Conservation (phyloP, 2,329 filamentous ascomycete species). For the Rhynchosporium agropyri region DNA sequence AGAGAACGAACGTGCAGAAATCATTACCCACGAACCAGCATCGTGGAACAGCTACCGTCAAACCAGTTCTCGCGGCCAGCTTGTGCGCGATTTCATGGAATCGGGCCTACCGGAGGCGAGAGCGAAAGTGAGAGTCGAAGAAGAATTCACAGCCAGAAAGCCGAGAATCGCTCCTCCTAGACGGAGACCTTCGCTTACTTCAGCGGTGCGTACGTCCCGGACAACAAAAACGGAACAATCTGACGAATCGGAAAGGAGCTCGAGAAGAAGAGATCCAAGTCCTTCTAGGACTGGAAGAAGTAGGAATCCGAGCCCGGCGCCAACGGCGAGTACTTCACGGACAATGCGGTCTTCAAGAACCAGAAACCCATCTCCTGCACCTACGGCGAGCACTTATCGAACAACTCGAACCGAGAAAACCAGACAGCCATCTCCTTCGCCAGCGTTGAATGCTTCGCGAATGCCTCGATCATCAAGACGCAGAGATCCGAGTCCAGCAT, state of each 20-base stretch:
- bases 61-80: neutral
- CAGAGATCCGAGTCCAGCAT: neutral
- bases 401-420: neutral
- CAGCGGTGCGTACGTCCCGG: neutral
- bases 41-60: neutral
- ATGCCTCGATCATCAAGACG: neutral
- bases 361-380: neutral
- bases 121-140: neutral
- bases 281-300: neutral
- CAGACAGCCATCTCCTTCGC: neutral
- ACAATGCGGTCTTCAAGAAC: neutral
- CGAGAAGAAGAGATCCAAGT: neutral
- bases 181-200: neutral
- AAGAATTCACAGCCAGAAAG: neutral
- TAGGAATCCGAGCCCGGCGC: neutral
- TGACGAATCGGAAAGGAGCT: neutral
- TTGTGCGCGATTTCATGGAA: conserved; percentile 1
- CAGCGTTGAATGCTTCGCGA: neutral
- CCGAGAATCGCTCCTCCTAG: neutral
- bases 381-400: neutral
- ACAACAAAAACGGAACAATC: neutral
- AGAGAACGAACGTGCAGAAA: neutral
- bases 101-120: conserved; percentile 23
- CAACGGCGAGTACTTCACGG: neutral
- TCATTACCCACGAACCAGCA: conserved; percentile 5